phyloP scores from a whole-genome alignment of 108 stramenopile species.

The Seminavis robusta region DNA sequence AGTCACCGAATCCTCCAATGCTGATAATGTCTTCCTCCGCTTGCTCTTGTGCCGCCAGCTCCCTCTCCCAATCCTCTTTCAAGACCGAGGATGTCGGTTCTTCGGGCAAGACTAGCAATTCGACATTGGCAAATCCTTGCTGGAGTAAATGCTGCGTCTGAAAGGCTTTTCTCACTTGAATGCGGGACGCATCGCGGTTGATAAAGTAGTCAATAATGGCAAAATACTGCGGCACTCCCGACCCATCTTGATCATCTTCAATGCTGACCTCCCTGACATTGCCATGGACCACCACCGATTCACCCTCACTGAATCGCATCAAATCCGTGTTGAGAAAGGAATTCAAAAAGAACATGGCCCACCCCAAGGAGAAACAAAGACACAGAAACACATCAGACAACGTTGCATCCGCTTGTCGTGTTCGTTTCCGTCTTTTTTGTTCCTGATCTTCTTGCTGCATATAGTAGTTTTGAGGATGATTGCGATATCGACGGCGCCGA shows the following conservation, averaged over 20 bases:
- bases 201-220: conserved; percentile 49
- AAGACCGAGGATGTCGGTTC: conserved; percentile 42
- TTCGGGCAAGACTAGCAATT: conserved; percentile 34
- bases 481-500: neutral
- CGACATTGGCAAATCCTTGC: conserved; percentile 56
- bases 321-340: conserved; percentile 8
- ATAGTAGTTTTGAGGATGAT: neutral
- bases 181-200: conserved; percentile 4
- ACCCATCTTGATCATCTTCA: conserved; percentile 26
- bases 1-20: neutral
- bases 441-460: neutral
- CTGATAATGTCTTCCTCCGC: conserved; percentile 15
- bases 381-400: conserved; percentile 51
- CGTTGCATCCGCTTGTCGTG: no score
- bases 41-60: conserved; percentile 21
- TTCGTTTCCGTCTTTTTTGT: neutral
- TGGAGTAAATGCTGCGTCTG: conserved; percentile 31
- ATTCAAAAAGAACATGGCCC: conserved; percentile 32
- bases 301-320: conserved; percentile 13
- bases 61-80: conserved; percentile 26
- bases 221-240: conserved; percentile 45
- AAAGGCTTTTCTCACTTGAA: conserved; percentile 53
- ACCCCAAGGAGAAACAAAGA: conserved; percentile 41
- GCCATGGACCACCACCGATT: conserved; percentile 22
- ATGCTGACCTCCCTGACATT: conserved; percentile 39